Evolutionary conservation across 73 alveolate genomes (phyloP), one percentile per base, ranked within the genome.

Genomic region (Effrenium voratum): DNA sequence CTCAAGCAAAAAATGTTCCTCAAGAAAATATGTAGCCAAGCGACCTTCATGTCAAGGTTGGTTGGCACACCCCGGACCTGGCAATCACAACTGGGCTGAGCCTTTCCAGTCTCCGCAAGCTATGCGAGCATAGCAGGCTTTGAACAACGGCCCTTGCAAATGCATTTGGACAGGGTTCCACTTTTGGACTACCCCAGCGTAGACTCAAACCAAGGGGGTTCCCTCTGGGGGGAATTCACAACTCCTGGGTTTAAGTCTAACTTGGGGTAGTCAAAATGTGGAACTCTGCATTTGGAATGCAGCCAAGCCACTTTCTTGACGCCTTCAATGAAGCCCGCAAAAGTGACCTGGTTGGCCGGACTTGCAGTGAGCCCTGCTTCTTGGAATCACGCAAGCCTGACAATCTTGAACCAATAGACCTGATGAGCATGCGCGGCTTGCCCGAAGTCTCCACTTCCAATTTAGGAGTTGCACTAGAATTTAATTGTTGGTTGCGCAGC

Each of bases 1-100:
- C 49, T 13, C 46, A 32, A 10, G 91, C 2, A 2, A 12, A 12
- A 16, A 66, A 66, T 66, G 79, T 10, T 24, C 34, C 8, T 32
- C 79, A 19, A 26, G 32, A 55, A 55, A 10, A 19, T 6, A 43
- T 8, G 34, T 16, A 41, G 10, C 32, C 70, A 26, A n/a, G 70
- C 38, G 15, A 73, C 95, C 84, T 87, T 87, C 95, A 87, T 87
- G 84, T 87, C 95, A 28, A 87, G 85, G 43, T 68, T 87, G 45
- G 95, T 87, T 15, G 95, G 95, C 40, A 68, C 95, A 22, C 95
- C 95, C 1, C 95, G 95, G 24, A 87, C 95, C 94, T 86, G 59
- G 8, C 32, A 5, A 19, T 26, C 80, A 32, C 68, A 8, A 36
- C 26, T n/a, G n/a, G n/a, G n/a, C n/a, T n/a, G n/a, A n/a, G n/a